These are phyloP conservation scores for Daldinia loculata DNA, from an alignment of 495 filamentous ascomycete genomes.

Conservation along the genomic window DNA sequence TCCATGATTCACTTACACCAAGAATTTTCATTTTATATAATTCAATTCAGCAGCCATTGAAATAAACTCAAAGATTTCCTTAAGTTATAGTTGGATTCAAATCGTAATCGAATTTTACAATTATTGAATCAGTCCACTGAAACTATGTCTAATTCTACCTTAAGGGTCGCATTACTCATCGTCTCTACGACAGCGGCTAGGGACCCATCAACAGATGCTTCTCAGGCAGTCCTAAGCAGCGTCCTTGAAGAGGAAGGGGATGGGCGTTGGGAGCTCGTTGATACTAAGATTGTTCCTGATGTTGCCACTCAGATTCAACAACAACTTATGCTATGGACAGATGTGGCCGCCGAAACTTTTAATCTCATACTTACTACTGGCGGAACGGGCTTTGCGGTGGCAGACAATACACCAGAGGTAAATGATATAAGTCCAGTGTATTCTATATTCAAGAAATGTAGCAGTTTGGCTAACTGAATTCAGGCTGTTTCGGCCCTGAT, in stretches of 20 bases:
- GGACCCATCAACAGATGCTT: slow-evolving; percentile 81
- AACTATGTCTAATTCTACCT: slow-evolving; percentile 48
- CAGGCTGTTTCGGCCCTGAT: slow-evolving; percentile 83
- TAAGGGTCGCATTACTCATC: slow-evolving; percentile 80
- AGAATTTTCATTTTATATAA: background rate
- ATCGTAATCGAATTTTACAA: background rate
- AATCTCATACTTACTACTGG: slow-evolving; percentile 90
- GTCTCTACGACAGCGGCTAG: slow-evolving; percentile 91
- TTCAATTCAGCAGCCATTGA: background rate
- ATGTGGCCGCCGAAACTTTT: slow-evolving; percentile 62
- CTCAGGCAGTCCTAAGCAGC: slow-evolving; percentile 67
- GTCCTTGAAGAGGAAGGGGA: slow-evolving; percentile 71
- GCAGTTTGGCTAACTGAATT: background rate
- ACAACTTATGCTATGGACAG: slow-evolving; percentile 73
- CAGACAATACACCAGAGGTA: slow-evolving; percentile 90
- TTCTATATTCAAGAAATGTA: background rate
- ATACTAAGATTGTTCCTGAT: slow-evolving; percentile 83
- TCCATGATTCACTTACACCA: slow-evolving; percentile 7
- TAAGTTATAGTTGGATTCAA: background rate
- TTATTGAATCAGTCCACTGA: background rate
- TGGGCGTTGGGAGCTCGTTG: slow-evolving; percentile 71
- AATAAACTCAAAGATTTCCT: background rate
- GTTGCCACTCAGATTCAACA: slow-evolving; percentile 76
- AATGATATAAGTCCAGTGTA: slow-evolving; percentile 7
- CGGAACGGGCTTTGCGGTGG: slow-evolving; percentile 91